Conservation (phyloP, 2,329 filamentous ascomycete species). For the Alternaria burnsii region DNA sequence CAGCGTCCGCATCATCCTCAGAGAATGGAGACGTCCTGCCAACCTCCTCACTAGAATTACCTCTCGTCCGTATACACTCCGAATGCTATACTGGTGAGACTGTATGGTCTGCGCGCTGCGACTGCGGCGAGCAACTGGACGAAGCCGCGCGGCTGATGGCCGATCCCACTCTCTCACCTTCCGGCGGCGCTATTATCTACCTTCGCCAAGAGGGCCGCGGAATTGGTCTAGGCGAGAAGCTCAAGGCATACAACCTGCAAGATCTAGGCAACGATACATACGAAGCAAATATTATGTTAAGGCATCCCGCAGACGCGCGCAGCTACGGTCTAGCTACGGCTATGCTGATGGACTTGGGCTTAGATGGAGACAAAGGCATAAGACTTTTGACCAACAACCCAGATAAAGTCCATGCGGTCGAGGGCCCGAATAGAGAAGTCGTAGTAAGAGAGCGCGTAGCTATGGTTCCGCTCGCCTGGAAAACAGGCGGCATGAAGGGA, state of each 20-base stretch:
- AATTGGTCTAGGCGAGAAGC: constrained; percentile 92
- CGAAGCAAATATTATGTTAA: constrained; percentile 87
- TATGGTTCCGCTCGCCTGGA: constrained; percentile 96
- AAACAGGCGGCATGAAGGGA: constrained; percentile 76
- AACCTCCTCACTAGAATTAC: constrained; percentile 56
- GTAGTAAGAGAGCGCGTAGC: constrained; percentile 88
- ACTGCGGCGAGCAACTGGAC: constrained; percentile 97
- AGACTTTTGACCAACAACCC: constrained; percentile 94
- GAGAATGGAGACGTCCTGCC: constrained; percentile 39
- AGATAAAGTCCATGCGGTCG: constrained; percentile 93
- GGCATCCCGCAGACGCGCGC: constrained; percentile 92
- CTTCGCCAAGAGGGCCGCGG: constrained; percentile 94
- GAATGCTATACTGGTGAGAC: constrained; percentile 99
- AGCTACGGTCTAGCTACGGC: constrained; percentile 97
- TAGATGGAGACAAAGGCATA: constrained; percentile 73
- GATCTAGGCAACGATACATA: constrained; percentile 98
- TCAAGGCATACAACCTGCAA: constrained; percentile 98
- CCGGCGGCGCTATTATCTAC: constrained; percentile 92
- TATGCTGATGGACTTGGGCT: constrained; percentile 86
- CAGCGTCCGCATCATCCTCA: constrained; percentile 35
- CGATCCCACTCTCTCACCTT: constrained; percentile 64
- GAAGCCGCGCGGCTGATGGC: constrained; percentile 95
- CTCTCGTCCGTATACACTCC: constrained; percentile 92
- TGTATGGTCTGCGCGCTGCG: constrained; percentile 96
- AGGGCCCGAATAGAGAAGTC: constrained; percentile 88